A percentile compares a stretch with the other conserved stretches of the same genome.
Evolutionary conservation across 495 filamentous ascomycete genomes (phyloP).

Genomic region (Melanomma pulvis-pyrius): DNA sequence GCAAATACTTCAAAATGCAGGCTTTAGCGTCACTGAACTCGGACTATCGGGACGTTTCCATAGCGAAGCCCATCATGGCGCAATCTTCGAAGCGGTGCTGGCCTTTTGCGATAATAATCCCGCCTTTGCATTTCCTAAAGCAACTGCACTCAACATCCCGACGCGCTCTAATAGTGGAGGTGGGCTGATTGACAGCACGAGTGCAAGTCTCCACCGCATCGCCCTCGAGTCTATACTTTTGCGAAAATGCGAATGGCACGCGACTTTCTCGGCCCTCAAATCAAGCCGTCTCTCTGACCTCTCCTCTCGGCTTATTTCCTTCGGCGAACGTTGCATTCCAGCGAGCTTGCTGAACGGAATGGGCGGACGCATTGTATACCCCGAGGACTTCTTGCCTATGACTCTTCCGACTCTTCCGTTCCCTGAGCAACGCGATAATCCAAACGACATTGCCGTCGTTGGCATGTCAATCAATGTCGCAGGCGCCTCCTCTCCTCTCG

Average conservation of each 20-base stretch:
- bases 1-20: background rate
- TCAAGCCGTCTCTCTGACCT: background rate
- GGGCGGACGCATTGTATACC: background rate
- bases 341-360: background rate
- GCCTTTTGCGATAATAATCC: background rate
- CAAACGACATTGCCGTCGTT: conserved; percentile 53
- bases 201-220: background rate
- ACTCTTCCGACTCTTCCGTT: background rate
- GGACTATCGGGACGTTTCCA: background rate
- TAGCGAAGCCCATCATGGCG: background rate
- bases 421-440: background rate
- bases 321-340: background rate
- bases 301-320: background rate
- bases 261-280: background rate
- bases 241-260: background rate
- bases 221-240: background rate
- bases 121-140: background rate
- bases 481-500: conserved; percentile 52
- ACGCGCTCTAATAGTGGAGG: background rate
- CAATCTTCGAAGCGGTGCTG: background rate
- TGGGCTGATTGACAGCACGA: background rate
- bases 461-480: conserved; percentile 56
- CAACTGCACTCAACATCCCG: background rate
- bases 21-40: background rate
- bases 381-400: background rate